A percentile compares a stretch with the other conserved stretches of the same genome.
These are phyloP conservation scores for Diaporthe citrichinensis DNA, from an alignment of 2,329 filamentous ascomycete species.

Conservation along the genomic window DNA sequence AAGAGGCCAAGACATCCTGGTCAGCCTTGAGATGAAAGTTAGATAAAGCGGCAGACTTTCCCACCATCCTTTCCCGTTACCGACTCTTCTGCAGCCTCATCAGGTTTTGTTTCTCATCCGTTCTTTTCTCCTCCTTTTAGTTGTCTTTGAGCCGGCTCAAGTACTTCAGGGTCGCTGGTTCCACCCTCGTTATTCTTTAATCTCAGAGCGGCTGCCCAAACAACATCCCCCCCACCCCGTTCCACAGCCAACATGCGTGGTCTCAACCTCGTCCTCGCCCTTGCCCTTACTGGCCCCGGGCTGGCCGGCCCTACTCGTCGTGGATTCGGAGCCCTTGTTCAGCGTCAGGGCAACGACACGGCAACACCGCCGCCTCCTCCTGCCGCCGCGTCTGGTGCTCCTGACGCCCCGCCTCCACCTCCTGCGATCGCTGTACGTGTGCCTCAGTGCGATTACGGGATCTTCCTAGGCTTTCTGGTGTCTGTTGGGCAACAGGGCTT, in stretches of 20 bases:
- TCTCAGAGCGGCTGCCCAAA: background rate
- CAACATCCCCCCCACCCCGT: background rate
- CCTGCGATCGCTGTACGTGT: background rate
- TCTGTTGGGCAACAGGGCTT: background rate
- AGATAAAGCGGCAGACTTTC: slow-evolving; percentile 19
- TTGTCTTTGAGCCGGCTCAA: slow-evolving; percentile 19
- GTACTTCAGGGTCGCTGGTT: slow-evolving; percentile 26
- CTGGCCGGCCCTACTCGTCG: slow-evolving; percentile 13
- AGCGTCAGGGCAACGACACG: background rate
- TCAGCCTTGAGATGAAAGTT: slow-evolving; percentile 26
- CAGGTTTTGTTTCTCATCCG: slow-evolving; percentile 26
- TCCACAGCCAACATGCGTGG: slow-evolving; percentile 8
- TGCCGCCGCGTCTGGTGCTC: background rate
- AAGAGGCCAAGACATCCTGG: slow-evolving; percentile 18
- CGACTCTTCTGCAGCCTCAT: slow-evolving; percentile 7
- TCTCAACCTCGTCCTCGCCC: background rate
- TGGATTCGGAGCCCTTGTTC: background rate
- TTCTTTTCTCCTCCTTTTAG: background rate
- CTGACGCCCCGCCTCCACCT: slow-evolving; percentile 4
- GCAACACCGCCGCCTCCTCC: background rate
- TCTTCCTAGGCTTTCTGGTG: background rate
- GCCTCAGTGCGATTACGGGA: background rate
- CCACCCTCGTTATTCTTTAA: slow-evolving; percentile 25
- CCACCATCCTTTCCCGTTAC: slow-evolving; percentile 4
- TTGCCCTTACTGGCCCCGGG: slow-evolving; percentile 4